Percentiles rank a stretch among this genome's conserved stretches.
Conservation (phyloP, 2,329 filamentous ascomycete species). For the Colletotrichum plurivorum region DNA sequence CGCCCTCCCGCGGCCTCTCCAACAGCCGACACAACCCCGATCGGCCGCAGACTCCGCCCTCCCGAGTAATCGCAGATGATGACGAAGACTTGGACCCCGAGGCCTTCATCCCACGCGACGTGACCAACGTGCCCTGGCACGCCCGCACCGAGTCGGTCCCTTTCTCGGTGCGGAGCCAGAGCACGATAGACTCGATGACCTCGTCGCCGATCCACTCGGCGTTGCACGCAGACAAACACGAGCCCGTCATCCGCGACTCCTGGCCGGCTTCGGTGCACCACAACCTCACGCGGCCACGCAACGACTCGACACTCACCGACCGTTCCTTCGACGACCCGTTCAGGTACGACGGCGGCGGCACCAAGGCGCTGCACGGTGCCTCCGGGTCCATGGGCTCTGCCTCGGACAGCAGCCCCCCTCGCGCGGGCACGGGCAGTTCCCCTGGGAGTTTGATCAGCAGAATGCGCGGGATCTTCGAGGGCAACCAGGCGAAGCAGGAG, state of each 20-base stretch:
- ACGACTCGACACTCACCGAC: constrained; percentile 45
- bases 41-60: constrained; percentile 42
- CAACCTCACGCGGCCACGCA: constrained; percentile 40
- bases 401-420: constrained; percentile 21
- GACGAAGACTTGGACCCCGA: constrained; percentile 41
- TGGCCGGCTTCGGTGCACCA: constrained; percentile 44
- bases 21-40: constrained; percentile 47
- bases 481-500: constrained; percentile 25
- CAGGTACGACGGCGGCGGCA: constrained; percentile 38
- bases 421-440: constrained; percentile 34
- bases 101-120: constrained; percentile 46
- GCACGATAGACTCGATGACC: constrained; percentile 51
- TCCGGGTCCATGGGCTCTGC: constrained; percentile 18
- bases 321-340: constrained; percentile 46
- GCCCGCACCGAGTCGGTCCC: constrained; percentile 50
- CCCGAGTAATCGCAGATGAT: constrained; percentile 2
- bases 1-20: constrained; percentile 44
- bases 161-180: constrained; percentile 52
- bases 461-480: constrained; percentile 59
- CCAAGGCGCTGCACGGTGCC: constrained; percentile 26
- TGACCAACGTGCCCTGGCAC: constrained; percentile 51
- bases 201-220: constrained; percentile 49
- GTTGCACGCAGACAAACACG: constrained; percentile 46
- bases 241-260: constrained; percentile 51
- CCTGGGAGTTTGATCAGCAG: constrained; percentile 54